Evolutionary conservation across 306 rosid genomes (phyloP).

Genomic region (Lithocarpus polystachyus): DNA sequence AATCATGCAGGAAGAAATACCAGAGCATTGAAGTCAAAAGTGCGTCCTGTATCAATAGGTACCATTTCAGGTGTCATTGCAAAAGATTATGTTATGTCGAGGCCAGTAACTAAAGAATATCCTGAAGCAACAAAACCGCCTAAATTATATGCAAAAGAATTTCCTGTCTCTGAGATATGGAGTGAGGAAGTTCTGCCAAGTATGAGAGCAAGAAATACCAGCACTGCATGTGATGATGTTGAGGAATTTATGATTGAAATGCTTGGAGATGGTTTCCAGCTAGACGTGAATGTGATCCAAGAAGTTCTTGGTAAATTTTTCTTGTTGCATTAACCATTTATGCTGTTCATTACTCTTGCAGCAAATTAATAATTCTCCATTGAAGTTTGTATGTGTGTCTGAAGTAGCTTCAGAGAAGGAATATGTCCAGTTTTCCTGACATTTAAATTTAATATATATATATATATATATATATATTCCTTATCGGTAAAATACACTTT

Average conservation of each 20-base stretch:
- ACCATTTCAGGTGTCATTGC: conserved; percentile 37
- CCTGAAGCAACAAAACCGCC: conserved; percentile 24
- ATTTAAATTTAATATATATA: background rate
- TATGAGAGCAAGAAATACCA: background rate
- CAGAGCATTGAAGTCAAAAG: conserved; percentile 23
- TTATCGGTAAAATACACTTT: background rate
- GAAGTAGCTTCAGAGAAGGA: background rate
- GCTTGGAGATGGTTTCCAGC: conserved; percentile 41
- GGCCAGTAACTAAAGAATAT: conserved; percentile 6
- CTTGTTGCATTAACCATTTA: background rate
- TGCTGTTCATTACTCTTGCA: background rate
- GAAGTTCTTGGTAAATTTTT: conserved; percentile 37
- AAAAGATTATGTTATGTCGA: conserved; percentile 20
- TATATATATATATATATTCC: too few species aligned
- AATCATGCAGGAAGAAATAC: background rate
- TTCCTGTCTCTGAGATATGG: conserved; percentile 21
- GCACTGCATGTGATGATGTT: background rate
- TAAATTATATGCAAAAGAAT: conserved; percentile 18
- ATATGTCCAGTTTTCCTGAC: background rate
- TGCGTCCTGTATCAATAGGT: conserved; percentile 24
- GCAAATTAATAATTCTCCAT: background rate
- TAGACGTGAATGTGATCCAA: conserved; percentile 28
- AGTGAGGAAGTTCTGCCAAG: conserved; percentile 20
- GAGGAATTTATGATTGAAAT: conserved; percentile 35
- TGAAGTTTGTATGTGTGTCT: background rate